Evolutionary conservation across 1,139 yeast species (phyloP).

Genomic region (Insectozyma bohioensis): DNA sequence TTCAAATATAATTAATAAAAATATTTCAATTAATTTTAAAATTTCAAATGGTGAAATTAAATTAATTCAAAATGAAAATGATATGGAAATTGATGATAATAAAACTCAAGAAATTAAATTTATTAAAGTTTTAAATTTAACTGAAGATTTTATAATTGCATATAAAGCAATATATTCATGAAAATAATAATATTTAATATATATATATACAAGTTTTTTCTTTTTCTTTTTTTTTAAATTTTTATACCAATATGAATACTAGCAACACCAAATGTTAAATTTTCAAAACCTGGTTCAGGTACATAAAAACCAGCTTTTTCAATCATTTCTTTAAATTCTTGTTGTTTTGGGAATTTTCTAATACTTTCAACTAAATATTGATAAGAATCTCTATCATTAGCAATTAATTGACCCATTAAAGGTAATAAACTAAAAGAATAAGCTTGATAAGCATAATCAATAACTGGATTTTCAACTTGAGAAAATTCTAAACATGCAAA

Average conservation of each 20-base stretch:
- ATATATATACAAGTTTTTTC: constrained; percentile 8
- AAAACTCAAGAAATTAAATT: constrained; percentile 18
- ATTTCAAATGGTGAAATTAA: constrained; percentile 33
- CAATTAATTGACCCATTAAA: constrained; percentile 91
- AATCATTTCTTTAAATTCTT: constrained; percentile 86
- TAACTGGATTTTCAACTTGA: constrained; percentile 77
- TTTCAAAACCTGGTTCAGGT: constrained; percentile 86
- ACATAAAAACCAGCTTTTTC: constrained; percentile 92
- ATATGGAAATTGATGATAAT: constrained; percentile 24
- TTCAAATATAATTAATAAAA: constrained; percentile 19
- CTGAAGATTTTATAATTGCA: constrained; percentile 31
- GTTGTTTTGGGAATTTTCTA: constrained; percentile 88
- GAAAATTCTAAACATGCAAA: constrained; percentile 96
- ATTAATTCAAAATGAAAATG: constrained; percentile 9
- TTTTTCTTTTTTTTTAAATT: constrained; percentile 30
- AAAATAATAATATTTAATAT: constrained; percentile 19
- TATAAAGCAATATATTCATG: constrained; percentile 12
- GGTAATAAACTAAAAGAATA: constrained; percentile 90
- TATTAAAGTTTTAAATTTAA: constrained; percentile 26
- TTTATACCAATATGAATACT: constrained; percentile 96
- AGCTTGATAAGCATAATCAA: constrained; percentile 77
- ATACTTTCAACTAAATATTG: constrained; percentile 95
- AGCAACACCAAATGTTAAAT: constrained; percentile 94
- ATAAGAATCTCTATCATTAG: constrained; percentile 92
- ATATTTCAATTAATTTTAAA: constrained; percentile 21